Evolutionary conservation across 305 asterid genomes (phyloP).

Genomic region (Fraxinus nigra): DNA sequence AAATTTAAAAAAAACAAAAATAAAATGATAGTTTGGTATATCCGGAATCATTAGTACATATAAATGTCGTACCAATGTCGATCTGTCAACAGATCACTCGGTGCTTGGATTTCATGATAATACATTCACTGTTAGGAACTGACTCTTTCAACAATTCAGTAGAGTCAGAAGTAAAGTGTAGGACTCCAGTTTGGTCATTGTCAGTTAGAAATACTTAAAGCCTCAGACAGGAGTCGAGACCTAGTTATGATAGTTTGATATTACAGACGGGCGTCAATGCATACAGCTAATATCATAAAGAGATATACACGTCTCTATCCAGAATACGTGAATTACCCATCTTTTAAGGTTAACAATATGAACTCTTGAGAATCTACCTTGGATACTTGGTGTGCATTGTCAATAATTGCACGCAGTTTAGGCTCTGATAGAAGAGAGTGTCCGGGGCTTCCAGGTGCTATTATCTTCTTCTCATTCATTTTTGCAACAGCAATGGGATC

Average conservation of each 20-base stretch:
- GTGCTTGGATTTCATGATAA: background rate
- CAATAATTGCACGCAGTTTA: conserved; percentile 41
- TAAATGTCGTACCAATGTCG: background rate
- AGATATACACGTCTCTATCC: background rate
- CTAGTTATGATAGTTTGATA: background rate
- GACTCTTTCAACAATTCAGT: background rate
- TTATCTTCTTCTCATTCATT: conserved; percentile 40
- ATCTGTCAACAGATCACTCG: background rate
- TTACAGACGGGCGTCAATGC: background rate
- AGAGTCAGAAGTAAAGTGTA: background rate
- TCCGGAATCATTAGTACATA: background rate
- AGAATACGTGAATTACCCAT: background rate
- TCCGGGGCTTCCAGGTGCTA: conserved; percentile 38
- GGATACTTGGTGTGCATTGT: conserved; percentile 43
- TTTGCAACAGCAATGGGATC: conserved; percentile 42
- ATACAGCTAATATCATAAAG: background rate
- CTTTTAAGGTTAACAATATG: background rate
- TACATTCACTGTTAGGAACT: background rate
- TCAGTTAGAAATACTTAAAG: background rate
- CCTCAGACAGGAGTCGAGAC: background rate
- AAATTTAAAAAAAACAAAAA: background rate
- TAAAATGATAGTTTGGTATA: background rate
- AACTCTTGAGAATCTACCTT: conserved; percentile 30
- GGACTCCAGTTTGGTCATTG: background rate
- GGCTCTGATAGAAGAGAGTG: conserved; percentile 38